Percentiles rank a stretch among this genome's conserved stretches.
Conservation (phyloP, 202 grass and related monocot genomes). For the Carex arenaria region DNA sequence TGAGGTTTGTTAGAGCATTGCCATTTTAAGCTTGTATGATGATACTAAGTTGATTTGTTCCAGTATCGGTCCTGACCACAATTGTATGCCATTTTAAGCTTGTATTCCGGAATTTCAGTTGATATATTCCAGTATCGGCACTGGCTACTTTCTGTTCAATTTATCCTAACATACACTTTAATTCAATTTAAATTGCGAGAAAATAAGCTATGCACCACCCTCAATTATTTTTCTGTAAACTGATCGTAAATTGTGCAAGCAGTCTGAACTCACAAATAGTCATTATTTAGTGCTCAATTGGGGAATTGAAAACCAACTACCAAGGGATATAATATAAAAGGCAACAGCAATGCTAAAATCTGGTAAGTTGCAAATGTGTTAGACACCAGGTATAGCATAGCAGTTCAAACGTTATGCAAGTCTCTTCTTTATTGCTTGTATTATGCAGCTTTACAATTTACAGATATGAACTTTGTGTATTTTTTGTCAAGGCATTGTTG, state of each 20-base stretch:
- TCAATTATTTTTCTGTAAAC: neutral
- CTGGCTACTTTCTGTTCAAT: neutral
- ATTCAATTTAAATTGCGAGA: neutral
- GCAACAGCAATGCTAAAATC: neutral
- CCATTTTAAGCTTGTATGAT: neutral
- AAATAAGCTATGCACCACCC: neutral
- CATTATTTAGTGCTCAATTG: neutral
- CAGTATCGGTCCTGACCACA: neutral
- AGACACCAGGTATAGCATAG: neutral
- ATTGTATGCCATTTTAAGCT: neutral
- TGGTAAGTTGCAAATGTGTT: neutral
- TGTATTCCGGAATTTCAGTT: neutral
- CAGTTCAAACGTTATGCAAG: neutral
- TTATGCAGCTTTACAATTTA: neutral
- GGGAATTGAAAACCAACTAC: neutral
- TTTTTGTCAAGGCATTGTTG: neutral
- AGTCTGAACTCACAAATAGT: neutral
- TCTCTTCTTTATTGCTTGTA: neutral
- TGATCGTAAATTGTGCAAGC: neutral
- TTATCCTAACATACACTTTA: neutral
- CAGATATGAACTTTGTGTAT: neutral
- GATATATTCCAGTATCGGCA: neutral
- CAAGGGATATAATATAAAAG: neutral
- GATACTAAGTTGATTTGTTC: neutral
- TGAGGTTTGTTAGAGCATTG: slow-evolving; percentile 40